A percentile compares a stretch with the other conserved stretches of the same genome.
Evolutionary conservation across 495 filamentous ascomycete species (phyloP).

Genomic region (Pseudomonodictys pantanalensis): DNA sequence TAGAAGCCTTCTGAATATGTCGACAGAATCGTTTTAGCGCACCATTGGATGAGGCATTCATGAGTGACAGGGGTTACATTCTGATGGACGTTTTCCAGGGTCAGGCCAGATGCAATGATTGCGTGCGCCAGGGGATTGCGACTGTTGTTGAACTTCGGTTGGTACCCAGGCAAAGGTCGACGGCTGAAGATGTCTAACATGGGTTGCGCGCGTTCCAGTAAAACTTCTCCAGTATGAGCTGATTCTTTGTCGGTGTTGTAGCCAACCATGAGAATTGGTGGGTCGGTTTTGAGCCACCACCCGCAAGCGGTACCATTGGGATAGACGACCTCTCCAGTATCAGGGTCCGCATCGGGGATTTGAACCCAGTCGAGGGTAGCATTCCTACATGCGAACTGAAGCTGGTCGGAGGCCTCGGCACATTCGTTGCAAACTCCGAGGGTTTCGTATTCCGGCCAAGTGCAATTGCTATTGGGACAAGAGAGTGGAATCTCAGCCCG

Average conservation of each 20-base stretch:
- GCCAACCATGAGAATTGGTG: slow-evolving; percentile 18
- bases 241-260: slow-evolving; percentile 4
- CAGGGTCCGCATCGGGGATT: background rate
- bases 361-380: background rate
- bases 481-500: slow-evolving; percentile 12
- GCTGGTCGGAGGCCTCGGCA: slow-evolving; percentile 1
- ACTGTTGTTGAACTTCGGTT: slow-evolving; percentile 9
- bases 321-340: background rate
- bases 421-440: slow-evolving; percentile 21
- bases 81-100: slow-evolving; percentile 3
- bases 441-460: slow-evolving; percentile 22
- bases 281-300: slow-evolving; percentile 18
- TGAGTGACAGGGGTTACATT: slow-evolving; percentile 15
- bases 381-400: background rate
- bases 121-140: slow-evolving; percentile 18
- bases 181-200: background rate
- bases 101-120: background rate
- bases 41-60: slow-evolving; percentile 23
- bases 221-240: background rate
- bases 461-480: slow-evolving; percentile 28
- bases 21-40: slow-evolving; percentile 22
- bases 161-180: slow-evolving; percentile 5
- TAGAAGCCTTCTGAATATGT: slow-evolving; percentile 22
- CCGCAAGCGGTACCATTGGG: slow-evolving; percentile 24
- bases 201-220: slow-evolving; percentile 10